These are phyloP conservation scores for Cetradonia linearis DNA, from an alignment of 495 filamentous ascomycete genomes.

Conservation along the genomic window DNA sequence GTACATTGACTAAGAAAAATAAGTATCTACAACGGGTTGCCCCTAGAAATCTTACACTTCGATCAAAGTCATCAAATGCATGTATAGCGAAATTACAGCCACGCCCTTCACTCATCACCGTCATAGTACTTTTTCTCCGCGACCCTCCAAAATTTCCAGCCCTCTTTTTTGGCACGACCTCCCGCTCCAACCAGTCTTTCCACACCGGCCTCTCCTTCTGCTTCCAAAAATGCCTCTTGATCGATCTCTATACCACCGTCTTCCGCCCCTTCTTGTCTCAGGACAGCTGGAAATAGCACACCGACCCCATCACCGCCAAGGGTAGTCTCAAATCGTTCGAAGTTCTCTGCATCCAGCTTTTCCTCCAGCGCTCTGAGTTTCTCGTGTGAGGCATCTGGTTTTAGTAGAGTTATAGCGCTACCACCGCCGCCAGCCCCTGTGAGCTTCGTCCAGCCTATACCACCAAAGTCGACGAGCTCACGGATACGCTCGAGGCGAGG, in stretches of 20 bases:
- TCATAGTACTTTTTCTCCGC: not conserved
- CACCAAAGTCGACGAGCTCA: conserved; percentile 77
- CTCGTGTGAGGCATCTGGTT: conserved; percentile 45
- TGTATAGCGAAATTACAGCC: not conserved
- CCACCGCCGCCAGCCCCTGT: conserved; percentile 93
- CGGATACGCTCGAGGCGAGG: conserved; percentile 84
- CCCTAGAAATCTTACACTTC: not conserved
- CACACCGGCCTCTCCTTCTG: conserved; percentile 44
- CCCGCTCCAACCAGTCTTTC: conserved; percentile 57
- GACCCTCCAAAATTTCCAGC: conserved; percentile 91
- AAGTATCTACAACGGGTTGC: not conserved
- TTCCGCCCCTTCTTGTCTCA: conserved; percentile 61
- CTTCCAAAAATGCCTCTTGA: conserved; percentile 79
- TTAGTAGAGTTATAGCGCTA: conserved; percentile 84
- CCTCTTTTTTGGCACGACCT: conserved; percentile 43
- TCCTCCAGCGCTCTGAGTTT: conserved; percentile 50
- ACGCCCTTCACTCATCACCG: not conserved
- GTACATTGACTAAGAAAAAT: not conserved
- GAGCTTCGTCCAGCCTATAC: conserved; percentile 94
- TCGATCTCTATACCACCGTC: conserved; percentile 86
- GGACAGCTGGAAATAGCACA: conserved; percentile 80
- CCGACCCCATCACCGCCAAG: conserved; percentile 87
- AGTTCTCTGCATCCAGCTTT: conserved; percentile 64
- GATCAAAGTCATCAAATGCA: not conserved
- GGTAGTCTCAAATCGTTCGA: conserved; percentile 73